phyloP scores from a whole-genome alignment of 2,329 filamentous ascomycete species.

The Cordyceps pruinosa region DNA sequence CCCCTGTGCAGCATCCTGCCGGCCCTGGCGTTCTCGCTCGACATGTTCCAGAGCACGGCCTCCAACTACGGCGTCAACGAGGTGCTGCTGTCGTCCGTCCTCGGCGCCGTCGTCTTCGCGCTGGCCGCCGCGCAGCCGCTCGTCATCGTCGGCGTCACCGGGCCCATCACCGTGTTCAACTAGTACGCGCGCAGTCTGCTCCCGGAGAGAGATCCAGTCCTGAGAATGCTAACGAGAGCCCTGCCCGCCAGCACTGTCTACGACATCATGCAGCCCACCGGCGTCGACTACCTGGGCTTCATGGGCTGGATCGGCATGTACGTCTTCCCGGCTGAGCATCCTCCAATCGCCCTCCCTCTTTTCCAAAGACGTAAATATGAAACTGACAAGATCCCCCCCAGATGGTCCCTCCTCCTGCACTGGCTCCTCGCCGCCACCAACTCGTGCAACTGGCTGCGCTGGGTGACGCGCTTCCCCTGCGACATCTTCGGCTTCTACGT shows the following conservation, averaged over 20 bases:
- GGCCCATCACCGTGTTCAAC: conserved; percentile 90
- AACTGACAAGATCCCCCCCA: conserved; percentile 23
- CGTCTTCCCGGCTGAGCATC: conserved; percentile 23
- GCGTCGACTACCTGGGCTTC: conserved; percentile 77
- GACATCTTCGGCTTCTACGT: conserved; percentile 95
- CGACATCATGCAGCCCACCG: conserved; percentile 72
- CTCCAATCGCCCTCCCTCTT: not conserved
- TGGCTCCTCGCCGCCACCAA: conserved; percentile 79
- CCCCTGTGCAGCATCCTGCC: conserved; percentile 67
- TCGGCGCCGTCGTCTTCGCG: conserved; percentile 76
- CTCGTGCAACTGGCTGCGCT: conserved; percentile 79
- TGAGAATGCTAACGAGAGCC: not conserved
- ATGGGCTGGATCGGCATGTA: conserved; percentile 86
- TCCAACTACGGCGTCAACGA: conserved; percentile 87
- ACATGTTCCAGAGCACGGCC: conserved; percentile 86
- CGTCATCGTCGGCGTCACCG: conserved; percentile 82
- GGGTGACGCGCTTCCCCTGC: conserved; percentile 85
- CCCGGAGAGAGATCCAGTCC: not conserved
- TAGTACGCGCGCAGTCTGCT: conserved; percentile 44
- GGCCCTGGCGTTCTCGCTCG: conserved; percentile 79
- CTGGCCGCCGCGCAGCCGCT: conserved; percentile 75
- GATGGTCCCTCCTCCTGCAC: conserved; percentile 79
- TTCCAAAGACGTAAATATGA: not conserved
- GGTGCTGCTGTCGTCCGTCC: conserved; percentile 76
- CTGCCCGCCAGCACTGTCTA: conserved; percentile 60